Conservation (phyloP, 805 yeast species). For the Saccharomycopsis fibuligera region DNA sequence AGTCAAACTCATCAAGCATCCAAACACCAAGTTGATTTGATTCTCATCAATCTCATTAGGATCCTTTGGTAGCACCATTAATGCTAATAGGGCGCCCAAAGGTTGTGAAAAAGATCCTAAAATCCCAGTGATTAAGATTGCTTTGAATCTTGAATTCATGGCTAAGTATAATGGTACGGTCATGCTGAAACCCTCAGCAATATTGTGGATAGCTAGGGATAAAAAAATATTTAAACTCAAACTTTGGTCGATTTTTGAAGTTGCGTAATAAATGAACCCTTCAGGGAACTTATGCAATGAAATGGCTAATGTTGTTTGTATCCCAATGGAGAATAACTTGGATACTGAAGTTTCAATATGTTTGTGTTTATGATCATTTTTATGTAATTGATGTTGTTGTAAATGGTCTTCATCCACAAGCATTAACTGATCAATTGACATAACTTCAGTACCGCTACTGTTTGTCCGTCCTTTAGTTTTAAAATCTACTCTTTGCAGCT, state of each 20-base stretch:
- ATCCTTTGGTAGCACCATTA: slow-evolving; percentile 37
- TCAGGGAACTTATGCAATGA: slow-evolving; percentile 91
- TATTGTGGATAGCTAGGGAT: slow-evolving; percentile 82
- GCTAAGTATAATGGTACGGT: slow-evolving; percentile 84
- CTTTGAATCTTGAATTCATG: slow-evolving; percentile 51
- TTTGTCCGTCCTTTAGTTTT: too few relatives aligned
- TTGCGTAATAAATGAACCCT: slow-evolving; percentile 84
- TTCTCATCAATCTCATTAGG: slow-evolving; percentile 31
- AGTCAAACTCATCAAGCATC: slow-evolving; percentile 62
- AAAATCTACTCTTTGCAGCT: too few relatives aligned
- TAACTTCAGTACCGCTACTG: slow-evolving; percentile 14
- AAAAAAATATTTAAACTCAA: slow-evolving; percentile 77
- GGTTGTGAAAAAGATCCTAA: slow-evolving; percentile 88
- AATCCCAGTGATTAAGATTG: slow-evolving; percentile 56
- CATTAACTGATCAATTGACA: slow-evolving; percentile 16
- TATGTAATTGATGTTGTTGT: slow-evolving; percentile 28
- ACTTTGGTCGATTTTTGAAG: slow-evolving; percentile 53
- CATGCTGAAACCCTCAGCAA: slow-evolving; percentile 92
- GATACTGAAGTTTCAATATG: slow-evolving; percentile 73
- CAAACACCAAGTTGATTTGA: slow-evolving; percentile 43
- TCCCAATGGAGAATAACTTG: slow-evolving; percentile 74
- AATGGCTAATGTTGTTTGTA: slow-evolving; percentile 85
- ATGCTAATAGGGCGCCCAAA: slow-evolving; percentile 75
- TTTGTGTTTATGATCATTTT: slow-evolving; percentile 59
- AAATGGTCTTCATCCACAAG: slow-evolving; percentile 19